Conservation (phyloP, 257 asterid species). For the Przewalskia tangutica region DNA sequence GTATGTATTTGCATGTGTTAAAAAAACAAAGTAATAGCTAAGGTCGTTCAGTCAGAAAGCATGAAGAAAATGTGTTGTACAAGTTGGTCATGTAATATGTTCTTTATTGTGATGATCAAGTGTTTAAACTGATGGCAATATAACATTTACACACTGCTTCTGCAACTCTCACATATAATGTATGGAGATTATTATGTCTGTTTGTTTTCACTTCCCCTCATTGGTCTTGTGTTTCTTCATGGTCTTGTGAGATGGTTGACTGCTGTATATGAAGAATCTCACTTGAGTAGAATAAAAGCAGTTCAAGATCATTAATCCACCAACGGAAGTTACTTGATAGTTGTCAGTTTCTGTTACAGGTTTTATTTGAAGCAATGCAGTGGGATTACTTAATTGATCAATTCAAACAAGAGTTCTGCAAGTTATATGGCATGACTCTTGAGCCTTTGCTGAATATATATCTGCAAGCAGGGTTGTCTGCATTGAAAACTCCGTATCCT, state of each 20-base stretch:
- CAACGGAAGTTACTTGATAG: not conserved
- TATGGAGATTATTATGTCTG: not conserved
- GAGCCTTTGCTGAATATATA: conserved; percentile 88
- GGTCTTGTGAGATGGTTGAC: not conserved
- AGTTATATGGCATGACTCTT: conserved; percentile 89
- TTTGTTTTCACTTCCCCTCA: not conserved
- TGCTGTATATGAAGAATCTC: not conserved
- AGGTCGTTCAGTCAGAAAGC: not conserved
- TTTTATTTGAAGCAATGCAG: conserved; percentile 75
- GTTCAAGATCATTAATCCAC: not conserved
- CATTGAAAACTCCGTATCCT: conserved; percentile 99
- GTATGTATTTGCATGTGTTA: not conserved
- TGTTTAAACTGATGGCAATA: not conserved
- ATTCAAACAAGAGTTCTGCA: conserved; percentile 95
- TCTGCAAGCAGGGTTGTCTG: conserved; percentile 96
- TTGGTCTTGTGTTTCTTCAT: not conserved
- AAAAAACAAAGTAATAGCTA: not conserved
- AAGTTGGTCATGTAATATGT: not conserved
- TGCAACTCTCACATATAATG: not conserved
- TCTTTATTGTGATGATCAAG: not conserved
- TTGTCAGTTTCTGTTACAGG: conserved; percentile 32
- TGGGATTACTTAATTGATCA: conserved; percentile 89
- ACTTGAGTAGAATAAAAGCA: not conserved
- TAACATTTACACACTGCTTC: not conserved
- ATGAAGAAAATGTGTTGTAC: not conserved